Base-by-base conservation (phyloP, 2,329 filamentous ascomycete genomes). In the Raffaelea ambrosiae region DNA sequence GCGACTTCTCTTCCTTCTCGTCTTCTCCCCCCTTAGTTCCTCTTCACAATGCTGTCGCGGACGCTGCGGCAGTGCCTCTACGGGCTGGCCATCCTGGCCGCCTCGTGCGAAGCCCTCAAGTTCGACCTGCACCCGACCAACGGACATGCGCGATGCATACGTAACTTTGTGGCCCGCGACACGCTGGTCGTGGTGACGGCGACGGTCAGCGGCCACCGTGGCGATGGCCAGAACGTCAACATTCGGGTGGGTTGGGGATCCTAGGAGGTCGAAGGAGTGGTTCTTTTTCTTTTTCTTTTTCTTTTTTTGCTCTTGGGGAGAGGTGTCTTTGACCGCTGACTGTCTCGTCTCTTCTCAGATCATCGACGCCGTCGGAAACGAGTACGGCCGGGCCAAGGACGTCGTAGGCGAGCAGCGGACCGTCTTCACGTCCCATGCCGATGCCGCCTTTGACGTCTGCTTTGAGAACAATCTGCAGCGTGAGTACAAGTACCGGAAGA, bases 121-220 rank as follows among this genome's bases (percentile, higher is more conserved):
- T 96, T 98, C 76, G 93, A 98, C 61, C 80, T 98, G 52, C 69
- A 79, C 59, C 88, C 89, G 40, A 77, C 82, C 55, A 68, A 71
- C 46, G 66, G 69, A 50, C 73, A 78, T 64, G 86, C 91, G 70
- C 80, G 91, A 71, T 98, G 93, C 72, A 86, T 98, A 66, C 82
- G 91, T 65, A 98, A 98, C 73, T 98, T 96, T 66, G 90, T 96
- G 56, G 78, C 81, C 52, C 86, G 82, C 68, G 89, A 96, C 63
- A 95, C 93, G 55, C 73, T 98, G 55, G 93, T 98, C 39, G 91
- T 97, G 31, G 91, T 98, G 46, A 97, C 91, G 49, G 87, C 90
- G 48, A 95, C 82, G 51, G 77, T 95, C 48, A 81, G 84, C 63
- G 93, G 93, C n/a, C 71, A 71, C 56, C 87, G 84, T 69, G 91